These are phyloP conservation scores for Elsinoe fawcettii DNA, from an alignment of 2,329 filamentous ascomycete genomes.

Conservation along the genomic window DNA sequence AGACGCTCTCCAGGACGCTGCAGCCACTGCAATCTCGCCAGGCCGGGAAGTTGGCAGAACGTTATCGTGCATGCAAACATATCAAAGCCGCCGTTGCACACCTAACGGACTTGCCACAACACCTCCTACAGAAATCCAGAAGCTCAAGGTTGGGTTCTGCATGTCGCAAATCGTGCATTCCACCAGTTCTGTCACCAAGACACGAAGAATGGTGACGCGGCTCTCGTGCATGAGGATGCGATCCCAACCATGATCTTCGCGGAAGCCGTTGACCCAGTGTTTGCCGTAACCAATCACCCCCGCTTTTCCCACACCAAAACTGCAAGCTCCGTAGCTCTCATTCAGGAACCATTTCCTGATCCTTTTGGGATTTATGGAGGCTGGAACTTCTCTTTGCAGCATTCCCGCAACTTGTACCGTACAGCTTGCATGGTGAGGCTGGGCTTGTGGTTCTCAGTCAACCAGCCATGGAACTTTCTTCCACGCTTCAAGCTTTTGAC, in stretches of 20 bases:
- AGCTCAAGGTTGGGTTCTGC: neutral
- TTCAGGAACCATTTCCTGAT: neutral
- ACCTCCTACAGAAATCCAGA: neutral
- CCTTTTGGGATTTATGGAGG: neutral
- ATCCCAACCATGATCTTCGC: neutral
- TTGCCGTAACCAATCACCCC: slow-evolving; percentile 2
- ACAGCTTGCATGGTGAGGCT: neutral
- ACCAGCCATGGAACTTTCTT: neutral
- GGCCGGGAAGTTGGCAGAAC: slow-evolving; percentile 10
- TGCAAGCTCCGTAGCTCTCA: neutral
- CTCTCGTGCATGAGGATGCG: neutral
- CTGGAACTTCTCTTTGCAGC: neutral
- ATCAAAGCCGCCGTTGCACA: slow-evolving; percentile 5
- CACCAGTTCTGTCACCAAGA: neutral
- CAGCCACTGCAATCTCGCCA: slow-evolving; percentile 14
- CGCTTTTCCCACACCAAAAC: slow-evolving; percentile 2
- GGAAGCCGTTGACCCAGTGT: neutral
- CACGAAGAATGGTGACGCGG: neutral
- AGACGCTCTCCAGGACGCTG: neutral
- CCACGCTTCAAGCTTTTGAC: neutral
- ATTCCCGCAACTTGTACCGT: neutral
- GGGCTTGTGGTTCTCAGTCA: neutral
- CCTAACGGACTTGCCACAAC: slow-evolving; percentile 1
- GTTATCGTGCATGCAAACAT: slow-evolving; percentile 12
- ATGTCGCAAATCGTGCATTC: neutral